phyloP scores from a whole-genome alignment of 331 rosid genomes.

The Phaseolus coccineus region DNA sequence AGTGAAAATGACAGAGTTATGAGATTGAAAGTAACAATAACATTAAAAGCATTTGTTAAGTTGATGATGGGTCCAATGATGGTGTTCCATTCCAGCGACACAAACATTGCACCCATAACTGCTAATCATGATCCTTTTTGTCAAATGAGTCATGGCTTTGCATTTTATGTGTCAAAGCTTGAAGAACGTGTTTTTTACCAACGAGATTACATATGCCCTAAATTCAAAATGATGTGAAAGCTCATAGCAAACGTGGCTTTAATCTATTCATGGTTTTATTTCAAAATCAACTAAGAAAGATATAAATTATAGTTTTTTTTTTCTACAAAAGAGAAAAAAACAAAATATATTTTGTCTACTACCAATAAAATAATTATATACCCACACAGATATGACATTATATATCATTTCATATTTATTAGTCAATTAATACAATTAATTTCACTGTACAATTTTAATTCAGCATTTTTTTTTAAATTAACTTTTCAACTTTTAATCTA shows the following conservation, averaged over 20 bases:
- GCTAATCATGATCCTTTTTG: constrained; percentile 44
- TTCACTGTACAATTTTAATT: too few relatives aligned
- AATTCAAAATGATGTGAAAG: background rate
- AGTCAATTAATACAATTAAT: too few relatives aligned
- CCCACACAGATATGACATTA: too few relatives aligned
- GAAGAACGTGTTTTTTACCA: constrained; percentile 40
- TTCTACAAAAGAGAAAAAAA: too few relatives aligned
- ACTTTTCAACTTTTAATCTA: too few relatives aligned
- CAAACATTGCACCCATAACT: constrained; percentile 46
- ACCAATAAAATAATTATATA: too few relatives aligned
- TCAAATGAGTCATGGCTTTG: background rate
- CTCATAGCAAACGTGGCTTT: background rate
- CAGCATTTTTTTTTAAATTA: too few relatives aligned
- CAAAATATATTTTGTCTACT: too few relatives aligned
- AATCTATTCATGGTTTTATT: background rate
- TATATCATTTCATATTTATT: too few relatives aligned
- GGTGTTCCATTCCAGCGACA: constrained; percentile 43
- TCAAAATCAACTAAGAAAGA: too few relatives aligned
- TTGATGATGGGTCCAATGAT: constrained; percentile 35
- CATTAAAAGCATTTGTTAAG: constrained; percentile 19
- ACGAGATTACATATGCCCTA: background rate
- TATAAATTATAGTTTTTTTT: too few relatives aligned
- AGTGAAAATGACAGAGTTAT: background rate
- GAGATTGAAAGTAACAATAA: constrained; percentile 16
- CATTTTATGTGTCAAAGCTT: constrained; percentile 26